Percentiles rank a stretch among this genome's conserved stretches.
Conservation (phyloP, 805 yeast species). For the Maudiozyma bulderi region DNA sequence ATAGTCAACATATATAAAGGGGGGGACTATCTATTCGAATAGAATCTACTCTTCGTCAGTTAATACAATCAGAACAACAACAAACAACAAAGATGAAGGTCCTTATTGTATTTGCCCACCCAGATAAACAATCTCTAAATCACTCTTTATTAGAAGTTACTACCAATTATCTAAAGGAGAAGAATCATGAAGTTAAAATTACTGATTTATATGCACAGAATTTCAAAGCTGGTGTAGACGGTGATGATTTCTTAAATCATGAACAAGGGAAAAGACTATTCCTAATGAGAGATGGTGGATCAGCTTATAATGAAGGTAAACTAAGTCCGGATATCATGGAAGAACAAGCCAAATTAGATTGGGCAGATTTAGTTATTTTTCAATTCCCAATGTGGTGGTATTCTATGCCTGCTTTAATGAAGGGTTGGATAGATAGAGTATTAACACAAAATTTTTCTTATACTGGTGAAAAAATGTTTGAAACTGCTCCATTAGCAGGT, state of each 20-base stretch:
- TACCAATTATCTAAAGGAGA: conserved; percentile 11
- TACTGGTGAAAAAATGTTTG: conserved; percentile 11
- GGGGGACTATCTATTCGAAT: too few species aligned
- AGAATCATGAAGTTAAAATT: conserved; percentile 23
- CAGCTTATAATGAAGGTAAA: conserved; percentile 7
- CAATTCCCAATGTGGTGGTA: conserved; percentile 28
- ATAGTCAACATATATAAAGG: too few species aligned
- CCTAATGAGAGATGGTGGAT: conserved; percentile 11
- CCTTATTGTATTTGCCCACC: conserved; percentile 23
- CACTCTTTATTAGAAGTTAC: conserved; percentile 13
- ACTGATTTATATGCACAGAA: conserved; percentile 18
- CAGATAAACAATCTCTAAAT: conserved; percentile 19
- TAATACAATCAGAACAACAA: neutral
- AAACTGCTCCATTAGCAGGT: conserved; percentile 14
- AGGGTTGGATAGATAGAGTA: conserved; percentile 26
- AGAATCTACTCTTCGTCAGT: neutral
- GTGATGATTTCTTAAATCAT: conserved; percentile 14
- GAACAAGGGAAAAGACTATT: conserved; percentile 9
- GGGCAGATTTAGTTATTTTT: conserved; percentile 24
- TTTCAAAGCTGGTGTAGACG: conserved; percentile 17
- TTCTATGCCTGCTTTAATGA: conserved; percentile 24
- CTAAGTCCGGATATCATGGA: conserved; percentile 20
- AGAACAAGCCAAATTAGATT: conserved; percentile 22
- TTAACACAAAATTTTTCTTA: conserved; percentile 18
- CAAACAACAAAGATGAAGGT: conserved; percentile 7